Evolutionary conservation across 768 basidiomycete genomes (phyloP).

Genomic region (Daedalea quercina): DNA sequence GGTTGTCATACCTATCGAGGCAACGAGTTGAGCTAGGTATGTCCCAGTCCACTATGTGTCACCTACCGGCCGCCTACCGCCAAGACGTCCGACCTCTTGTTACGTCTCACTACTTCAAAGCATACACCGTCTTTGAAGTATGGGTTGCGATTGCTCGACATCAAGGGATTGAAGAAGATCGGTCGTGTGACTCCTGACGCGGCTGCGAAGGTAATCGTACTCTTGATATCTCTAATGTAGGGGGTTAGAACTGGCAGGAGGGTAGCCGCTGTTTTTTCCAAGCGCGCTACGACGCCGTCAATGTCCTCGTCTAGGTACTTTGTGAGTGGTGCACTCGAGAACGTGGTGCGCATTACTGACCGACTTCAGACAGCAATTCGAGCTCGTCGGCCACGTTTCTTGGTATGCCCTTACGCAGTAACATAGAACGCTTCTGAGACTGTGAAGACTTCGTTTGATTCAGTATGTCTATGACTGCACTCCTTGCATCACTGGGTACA

Average conservation of each 20-base stretch:
- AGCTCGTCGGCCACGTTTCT: constrained; percentile 67
- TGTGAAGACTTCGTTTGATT: constrained; percentile 56
- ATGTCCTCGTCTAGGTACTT: constrained; percentile 54
- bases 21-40: background rate
- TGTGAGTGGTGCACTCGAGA: background rate
- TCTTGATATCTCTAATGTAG: constrained; percentile 54
- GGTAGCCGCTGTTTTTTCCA: constrained; percentile 56
- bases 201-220: constrained; percentile 50
- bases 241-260: constrained; percentile 43
- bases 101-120: constrained; percentile 65
- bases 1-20: constrained; percentile 56
- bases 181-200: constrained; percentile 58
- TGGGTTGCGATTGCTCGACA: constrained; percentile 58
- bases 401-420: constrained; percentile 65
- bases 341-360: constrained; percentile 26
- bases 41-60: background rate
- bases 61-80: constrained; percentile 77
- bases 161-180: constrained; percentile 65
- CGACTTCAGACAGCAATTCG: constrained; percentile 58
- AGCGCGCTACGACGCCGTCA: constrained; percentile 43
- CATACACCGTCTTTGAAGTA: constrained; percentile 71
- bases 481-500: constrained; percentile 50
- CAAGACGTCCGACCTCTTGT: constrained; percentile 61
- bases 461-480: constrained; percentile 57
- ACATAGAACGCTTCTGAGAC: constrained; percentile 61